A percentile compares a stretch with the other conserved stretches of the same genome.
phyloP scores from a whole-genome alignment of 495 filamentous ascomycete genomes.

The Chaetomium tenue region DNA sequence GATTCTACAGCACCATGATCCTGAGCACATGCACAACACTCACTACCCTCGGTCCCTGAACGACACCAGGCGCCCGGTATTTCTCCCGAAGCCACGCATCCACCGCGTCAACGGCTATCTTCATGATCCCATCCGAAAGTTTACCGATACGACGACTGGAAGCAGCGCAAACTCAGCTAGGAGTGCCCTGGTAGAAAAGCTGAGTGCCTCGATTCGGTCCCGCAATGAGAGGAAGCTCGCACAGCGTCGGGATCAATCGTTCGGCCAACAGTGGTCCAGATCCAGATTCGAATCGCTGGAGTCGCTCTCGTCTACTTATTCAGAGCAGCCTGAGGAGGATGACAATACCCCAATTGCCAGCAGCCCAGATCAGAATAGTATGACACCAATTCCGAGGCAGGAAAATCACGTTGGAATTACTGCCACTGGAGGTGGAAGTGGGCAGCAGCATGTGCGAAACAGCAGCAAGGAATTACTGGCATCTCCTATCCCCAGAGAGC shows the following conservation, averaged over 20 bases:
- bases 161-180: constrained; percentile 21
- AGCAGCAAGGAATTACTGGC: background rate
- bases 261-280: background rate
- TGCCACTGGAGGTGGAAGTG: background rate
- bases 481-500: constrained; percentile 4
- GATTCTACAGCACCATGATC: constrained; percentile 31
- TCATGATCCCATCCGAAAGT: constrained; percentile 29
- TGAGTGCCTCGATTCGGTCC: constrained; percentile 29
- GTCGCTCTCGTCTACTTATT: constrained; percentile 17
- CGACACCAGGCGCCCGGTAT: constrained; percentile 28
- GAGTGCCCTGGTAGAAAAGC: constrained; percentile 25
- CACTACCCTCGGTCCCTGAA: constrained; percentile 28
- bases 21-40: background rate
- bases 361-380: background rate
- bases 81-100: constrained; percentile 30
- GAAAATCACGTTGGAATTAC: no score
- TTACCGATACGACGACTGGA: constrained; percentile 18
- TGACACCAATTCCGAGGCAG: background rate
- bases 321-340: background rate
- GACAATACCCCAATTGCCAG: background rate
- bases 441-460: background rate
- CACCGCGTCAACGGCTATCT: constrained; percentile 34
- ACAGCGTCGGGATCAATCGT: constrained; percentile 17
- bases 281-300: constrained; percentile 16
- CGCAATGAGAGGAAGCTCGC: constrained; percentile 17